Base-by-base conservation (phyloP, 2,329 filamentous ascomycete species). In the Colletotrichum costaricense region DNA sequence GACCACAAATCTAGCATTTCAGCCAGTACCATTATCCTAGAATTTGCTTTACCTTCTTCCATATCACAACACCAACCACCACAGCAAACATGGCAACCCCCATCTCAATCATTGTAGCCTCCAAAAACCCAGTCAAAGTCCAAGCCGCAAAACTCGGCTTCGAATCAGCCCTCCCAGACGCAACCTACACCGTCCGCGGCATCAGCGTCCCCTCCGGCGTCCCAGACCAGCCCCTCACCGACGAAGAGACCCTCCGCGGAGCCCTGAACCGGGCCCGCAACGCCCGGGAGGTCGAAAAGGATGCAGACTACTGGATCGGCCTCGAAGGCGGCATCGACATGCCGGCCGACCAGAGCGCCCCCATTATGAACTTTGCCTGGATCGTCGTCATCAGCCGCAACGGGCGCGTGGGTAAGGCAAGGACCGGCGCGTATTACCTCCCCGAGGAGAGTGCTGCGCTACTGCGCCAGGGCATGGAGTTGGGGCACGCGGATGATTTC, bases 61-160 rank as follows among this genome's bases (percentile, higher is more conserved):
- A 35, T 35, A 35, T 2, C 7, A 49, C 42, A 19, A 4, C 16
- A 49, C 16, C 19, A 49, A 49, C 6, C 42, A 11, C 42, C 42
- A 49, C 42, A n/a, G 42, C 42, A 49, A 54, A 35, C 5, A 63
- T 63, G 62, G n/a, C 62, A 19, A 7, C n/a, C 1, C 33, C 46
- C 22, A 12, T 35, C 22, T 49, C 35, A 30, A 16, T 68, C 64
- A 75, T 80, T 79, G 69, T 85, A 42, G 79, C 83, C 8, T 85
- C 84, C 22, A 78, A 79, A 16, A 85, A 85, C 72, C 82, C 82
- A 38, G 79, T 84, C 76, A 86, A 85, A 66, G 80, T 84, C 68
- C 78, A 73, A 12, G 84, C 84, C 35, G 76, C 83, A 8, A 76
- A 75, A 7, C 73, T 81, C 33, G 84, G 82, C 59, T 85, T 86